Evolutionary conservation across 2,329 filamentous ascomycete species (phyloP).

Genomic region (Ophiostoma sp.): DNA sequence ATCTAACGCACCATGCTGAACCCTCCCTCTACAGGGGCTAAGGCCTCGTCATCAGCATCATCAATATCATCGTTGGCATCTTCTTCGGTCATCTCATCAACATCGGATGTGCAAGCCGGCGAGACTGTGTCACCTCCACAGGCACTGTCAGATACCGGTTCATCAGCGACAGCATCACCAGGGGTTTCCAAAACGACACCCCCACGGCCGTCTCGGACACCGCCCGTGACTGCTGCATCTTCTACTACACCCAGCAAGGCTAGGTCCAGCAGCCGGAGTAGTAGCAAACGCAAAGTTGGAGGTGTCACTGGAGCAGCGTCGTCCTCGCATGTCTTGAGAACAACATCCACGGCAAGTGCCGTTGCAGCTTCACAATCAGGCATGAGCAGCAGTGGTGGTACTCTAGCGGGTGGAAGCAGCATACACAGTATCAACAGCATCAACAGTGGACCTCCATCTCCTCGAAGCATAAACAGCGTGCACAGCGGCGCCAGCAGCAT

Average conservation of each 20-base stretch:
- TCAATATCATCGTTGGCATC: slow-evolving; percentile 15
- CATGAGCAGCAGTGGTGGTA: background rate
- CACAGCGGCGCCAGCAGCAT: slow-evolving; percentile 12
- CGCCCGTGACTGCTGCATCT: background rate
- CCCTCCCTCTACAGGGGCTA: background rate
- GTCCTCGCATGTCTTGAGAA: slow-evolving; percentile 33
- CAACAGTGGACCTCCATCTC: slow-evolving; percentile 20
- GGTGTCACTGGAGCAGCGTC: slow-evolving; percentile 15
- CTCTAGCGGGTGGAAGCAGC: background rate
- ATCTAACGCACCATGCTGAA: background rate
- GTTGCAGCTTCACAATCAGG: background rate
- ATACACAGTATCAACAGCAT: slow-evolving; percentile 28
- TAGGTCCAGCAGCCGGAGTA: background rate
- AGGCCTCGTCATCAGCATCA: slow-evolving; percentile 9
- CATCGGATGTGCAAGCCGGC: slow-evolving; percentile 12
- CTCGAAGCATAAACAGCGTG: background rate
- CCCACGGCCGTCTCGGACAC: background rate
- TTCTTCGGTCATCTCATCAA: slow-evolving; percentile 15
- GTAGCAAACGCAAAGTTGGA: slow-evolving; percentile 31
- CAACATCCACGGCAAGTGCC: slow-evolving; percentile 20
- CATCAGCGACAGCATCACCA: background rate
- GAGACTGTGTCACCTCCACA: background rate
- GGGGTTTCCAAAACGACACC: background rate
- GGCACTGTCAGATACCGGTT: background rate
- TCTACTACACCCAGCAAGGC: background rate